Base-by-base conservation (phyloP, 805 yeast genomes). In the Isabelozyma rhagii region DNA sequence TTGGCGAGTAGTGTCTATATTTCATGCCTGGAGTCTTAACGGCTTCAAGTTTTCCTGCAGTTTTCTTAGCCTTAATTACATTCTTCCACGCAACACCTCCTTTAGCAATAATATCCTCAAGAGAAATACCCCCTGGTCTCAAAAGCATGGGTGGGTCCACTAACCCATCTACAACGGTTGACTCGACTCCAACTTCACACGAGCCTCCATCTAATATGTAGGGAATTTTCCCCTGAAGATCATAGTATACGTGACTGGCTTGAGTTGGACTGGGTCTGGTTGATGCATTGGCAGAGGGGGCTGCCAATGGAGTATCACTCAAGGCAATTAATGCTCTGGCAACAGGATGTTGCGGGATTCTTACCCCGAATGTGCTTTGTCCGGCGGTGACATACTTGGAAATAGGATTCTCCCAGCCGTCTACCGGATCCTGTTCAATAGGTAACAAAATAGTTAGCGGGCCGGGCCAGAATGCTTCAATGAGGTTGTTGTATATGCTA, bases 11-110 rank as follows among this genome's bases (percentile, higher is more conserved):
- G 66, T 94, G 99, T 57, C 88, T 84, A 64, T 94, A 94, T 63
- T 94, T 94, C 99, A 94, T 94, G 0, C 99, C 99, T 0, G 99
- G 99, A 0, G 99, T 94, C 57, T 87, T 79, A 0, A 87, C 96
- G 1, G 84, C 78, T 54, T 89, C 97, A 17, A 60, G 39, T 31
- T 74, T 69, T 15, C 84, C 87, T 1, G 89, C 89, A 2, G 82
- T 81, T 54, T 78, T 79, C 55, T 82, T 85, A 8, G 88, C 91
- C 5, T 87, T 69, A 5, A 80, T 66, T 1, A 89, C 80, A 45
- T 82, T 65, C 6, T 66, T 58, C 97, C 97, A 92, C 10, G 48
- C 60, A 1, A 63, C 66, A 0, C 97, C 97, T 0, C 96, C 96
- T 41, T 66, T 68, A 47, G 67, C 55, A 43, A 73, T 69, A 29